phyloP scores from a whole-genome alignment of 106 monocot genomes.

The Apostasia shenzhenica region DNA sequence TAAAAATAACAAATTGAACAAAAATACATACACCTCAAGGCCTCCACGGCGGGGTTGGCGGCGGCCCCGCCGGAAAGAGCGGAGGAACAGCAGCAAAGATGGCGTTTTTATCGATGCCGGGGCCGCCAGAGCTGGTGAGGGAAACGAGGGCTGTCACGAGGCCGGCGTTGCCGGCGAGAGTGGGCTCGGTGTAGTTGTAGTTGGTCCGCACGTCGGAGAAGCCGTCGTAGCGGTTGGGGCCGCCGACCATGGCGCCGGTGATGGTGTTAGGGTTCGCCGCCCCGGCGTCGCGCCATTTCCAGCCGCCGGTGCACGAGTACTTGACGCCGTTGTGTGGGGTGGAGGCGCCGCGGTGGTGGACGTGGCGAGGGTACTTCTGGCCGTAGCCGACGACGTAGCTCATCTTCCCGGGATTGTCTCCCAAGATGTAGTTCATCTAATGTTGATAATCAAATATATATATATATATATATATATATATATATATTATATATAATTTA shows the following conservation, averaged over 20 bases:
- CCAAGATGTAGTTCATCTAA: constrained; percentile 65
- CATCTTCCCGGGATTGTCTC: constrained; percentile 73
- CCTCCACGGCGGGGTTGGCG: constrained; percentile 67
- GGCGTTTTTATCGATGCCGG: constrained; percentile 54
- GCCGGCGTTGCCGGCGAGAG: constrained; percentile 67
- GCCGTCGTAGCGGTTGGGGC: constrained; percentile 43
- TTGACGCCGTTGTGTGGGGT: constrained; percentile 46
- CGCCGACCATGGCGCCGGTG: constrained; percentile 76
- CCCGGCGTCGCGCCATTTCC: constrained; percentile 48
- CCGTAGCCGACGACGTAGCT: constrained; percentile 84
- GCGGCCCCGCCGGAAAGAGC: constrained; percentile 35
- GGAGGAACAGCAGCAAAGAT: constrained; percentile 61
- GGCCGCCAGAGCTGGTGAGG: constrained; percentile 22
- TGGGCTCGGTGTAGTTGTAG: constrained; percentile 57
- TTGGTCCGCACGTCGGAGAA: constrained; percentile 41
- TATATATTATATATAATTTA: not conserved
- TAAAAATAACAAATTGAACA: too few relatives aligned
- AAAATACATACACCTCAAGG: constrained; percentile 15
- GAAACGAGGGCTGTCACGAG: constrained; percentile 68
- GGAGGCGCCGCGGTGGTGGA: constrained; percentile 79
- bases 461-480: not conserved
- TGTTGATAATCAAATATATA: not conserved
- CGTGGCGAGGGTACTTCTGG: constrained; percentile 45
- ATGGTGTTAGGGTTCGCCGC: constrained; percentile 50
- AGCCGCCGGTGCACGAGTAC: constrained; percentile 67